A percentile compares a stretch with the other conserved stretches of the same genome.
These are phyloP conservation scores for Mycena venus DNA, from an alignment of 768 basidiomycete species.

Conservation along the genomic window DNA sequence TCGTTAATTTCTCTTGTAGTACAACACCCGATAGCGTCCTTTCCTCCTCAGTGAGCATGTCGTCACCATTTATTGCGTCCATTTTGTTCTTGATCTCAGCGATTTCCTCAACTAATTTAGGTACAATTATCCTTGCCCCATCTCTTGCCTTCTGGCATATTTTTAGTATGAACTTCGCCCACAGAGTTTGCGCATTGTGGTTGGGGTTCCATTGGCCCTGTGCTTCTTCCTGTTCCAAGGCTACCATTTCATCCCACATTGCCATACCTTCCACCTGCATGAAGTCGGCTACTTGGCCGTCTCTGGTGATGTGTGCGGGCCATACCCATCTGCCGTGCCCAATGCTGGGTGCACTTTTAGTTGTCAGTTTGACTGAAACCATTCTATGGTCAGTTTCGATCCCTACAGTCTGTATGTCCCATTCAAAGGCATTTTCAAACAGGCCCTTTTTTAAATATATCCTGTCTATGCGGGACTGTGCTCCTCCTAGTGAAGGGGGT, in stretches of 20 bases:
- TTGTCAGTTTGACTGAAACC: conserved; percentile 36
- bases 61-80: too few relatives aligned
- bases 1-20: too few relatives aligned
- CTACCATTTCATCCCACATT: background rate
- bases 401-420: conserved; percentile 36
- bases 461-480: conserved; percentile 51
- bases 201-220: too few relatives aligned
- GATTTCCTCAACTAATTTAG: too few relatives aligned
- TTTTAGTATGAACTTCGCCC: too few relatives aligned
- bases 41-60: too few relatives aligned
- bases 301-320: conserved; percentile 33
- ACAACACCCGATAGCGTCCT: too few relatives aligned
- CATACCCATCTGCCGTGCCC: conserved; percentile 48
- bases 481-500: background rate
- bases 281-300: conserved; percentile 10
- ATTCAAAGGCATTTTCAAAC: conserved; percentile 28
- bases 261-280: background rate
- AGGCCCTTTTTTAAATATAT: conserved; percentile 44
- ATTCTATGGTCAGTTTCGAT: conserved; percentile 49
- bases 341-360: conserved; percentile 37
- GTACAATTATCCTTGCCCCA: too few relatives aligned
- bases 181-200: too few relatives aligned
- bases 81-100: too few relatives aligned
- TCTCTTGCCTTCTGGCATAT: too few relatives aligned
- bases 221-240: too few relatives aligned